phyloP scores from a whole-genome alignment of 2,329 filamentous ascomycete genomes.

The Dothistroma septosporum region DNA sequence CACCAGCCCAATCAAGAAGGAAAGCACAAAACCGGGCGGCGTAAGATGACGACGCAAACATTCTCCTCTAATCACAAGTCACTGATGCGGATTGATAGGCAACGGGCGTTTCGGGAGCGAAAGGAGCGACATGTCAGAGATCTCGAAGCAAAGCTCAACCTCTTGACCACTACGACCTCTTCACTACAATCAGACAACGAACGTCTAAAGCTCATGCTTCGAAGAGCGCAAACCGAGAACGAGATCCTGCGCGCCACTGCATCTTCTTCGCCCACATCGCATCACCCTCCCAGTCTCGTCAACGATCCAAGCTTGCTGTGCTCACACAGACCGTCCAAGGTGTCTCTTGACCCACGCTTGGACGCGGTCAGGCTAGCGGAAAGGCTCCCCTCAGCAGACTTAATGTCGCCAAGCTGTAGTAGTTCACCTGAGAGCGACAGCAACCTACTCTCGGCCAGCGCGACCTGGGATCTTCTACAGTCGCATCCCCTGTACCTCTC shows the following conservation, averaged over 20 bases:
- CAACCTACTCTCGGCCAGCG: slow-evolving; percentile 64
- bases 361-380: slow-evolving; percentile 19
- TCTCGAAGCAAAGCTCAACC: slow-evolving; percentile 77
- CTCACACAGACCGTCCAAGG: slow-evolving; percentile 18
- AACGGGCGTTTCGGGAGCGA: slow-evolving; percentile 91
- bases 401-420: slow-evolving; percentile 12
- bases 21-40: slow-evolving; percentile 71
- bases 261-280: slow-evolving; percentile 42
- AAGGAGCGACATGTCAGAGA: slow-evolving; percentile 95
- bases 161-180: slow-evolving; percentile 69
- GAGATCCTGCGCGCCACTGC: slow-evolving; percentile 84
- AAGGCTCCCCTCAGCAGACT: slow-evolving; percentile 21
- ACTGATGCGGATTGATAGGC: slow-evolving; percentile 51
- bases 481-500: slow-evolving; percentile 70
- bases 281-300: slow-evolving; percentile 39
- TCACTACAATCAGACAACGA: slow-evolving; percentile 78
- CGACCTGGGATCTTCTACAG: slow-evolving; percentile 88
- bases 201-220: slow-evolving; percentile 75
- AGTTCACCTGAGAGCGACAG: slow-evolving; percentile 40
- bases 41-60: slow-evolving; percentile 47
- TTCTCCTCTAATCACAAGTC: slow-evolving; percentile 1
- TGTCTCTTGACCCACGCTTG: slow-evolving; percentile 15
- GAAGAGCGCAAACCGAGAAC: slow-evolving; percentile 83
- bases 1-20: slow-evolving; percentile 51
- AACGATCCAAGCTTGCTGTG: slow-evolving; percentile 28